phyloP scores from a whole-genome alignment of 257 asterid species.

The Cruciata laevipes region DNA sequence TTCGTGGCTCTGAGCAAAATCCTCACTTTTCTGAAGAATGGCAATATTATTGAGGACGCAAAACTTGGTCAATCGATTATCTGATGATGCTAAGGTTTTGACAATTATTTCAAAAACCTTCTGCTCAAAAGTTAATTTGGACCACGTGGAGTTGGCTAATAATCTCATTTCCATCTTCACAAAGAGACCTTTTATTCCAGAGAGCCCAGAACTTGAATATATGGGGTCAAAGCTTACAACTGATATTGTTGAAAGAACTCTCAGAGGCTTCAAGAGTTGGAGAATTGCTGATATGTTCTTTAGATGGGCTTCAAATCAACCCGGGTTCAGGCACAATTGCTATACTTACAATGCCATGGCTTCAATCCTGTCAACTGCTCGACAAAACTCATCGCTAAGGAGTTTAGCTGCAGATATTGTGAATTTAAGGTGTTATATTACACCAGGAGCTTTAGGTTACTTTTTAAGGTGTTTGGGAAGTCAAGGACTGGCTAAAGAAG shows the following conservation, averaged over 20 bases:
- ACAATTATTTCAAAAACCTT: constrained; percentile 14
- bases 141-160: constrained; percentile 9
- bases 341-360: constrained; percentile 74
- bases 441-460: constrained; percentile 84
- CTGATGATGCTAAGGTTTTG: not conserved
- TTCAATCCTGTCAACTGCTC: constrained; percentile 63
- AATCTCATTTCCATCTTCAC: constrained; percentile 56
- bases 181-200: constrained; percentile 29
- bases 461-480: constrained; percentile 73
- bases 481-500: constrained; percentile 67
- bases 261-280: constrained; percentile 56
- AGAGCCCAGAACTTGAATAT: constrained; percentile 49
- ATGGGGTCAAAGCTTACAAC: constrained; percentile 55
- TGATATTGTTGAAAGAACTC: constrained; percentile 57
- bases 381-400: constrained; percentile 67
- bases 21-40: not conserved
- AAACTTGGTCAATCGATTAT: constrained; percentile 1
- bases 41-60: not conserved
- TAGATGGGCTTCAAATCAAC: constrained; percentile 67
- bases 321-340: constrained; percentile 51
- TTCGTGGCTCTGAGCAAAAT: not conserved
- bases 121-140: constrained; percentile 10
- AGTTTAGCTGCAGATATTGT: constrained; percentile 35
- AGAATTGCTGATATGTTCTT: constrained; percentile 56
- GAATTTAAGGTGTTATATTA: constrained; percentile 40